These are phyloP conservation scores for Yueomyces sinensis DNA, from an alignment of 805 yeast species.

Conservation along the genomic window DNA sequence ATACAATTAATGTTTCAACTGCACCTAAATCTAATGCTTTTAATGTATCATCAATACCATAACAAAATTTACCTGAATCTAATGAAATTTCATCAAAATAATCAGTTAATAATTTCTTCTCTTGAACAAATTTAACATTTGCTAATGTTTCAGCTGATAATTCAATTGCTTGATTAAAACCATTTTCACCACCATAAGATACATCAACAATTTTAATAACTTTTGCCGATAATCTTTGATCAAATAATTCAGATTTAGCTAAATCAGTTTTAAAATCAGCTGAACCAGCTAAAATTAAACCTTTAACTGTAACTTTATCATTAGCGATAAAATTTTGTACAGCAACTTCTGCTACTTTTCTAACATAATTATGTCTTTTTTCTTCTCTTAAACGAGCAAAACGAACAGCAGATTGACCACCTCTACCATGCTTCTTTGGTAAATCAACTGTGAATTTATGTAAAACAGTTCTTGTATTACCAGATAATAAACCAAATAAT, in stretches of 20 bases:
- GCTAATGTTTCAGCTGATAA: conserved; percentile 93
- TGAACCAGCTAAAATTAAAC: conserved; percentile 94
- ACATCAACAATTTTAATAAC: conserved; percentile 89
- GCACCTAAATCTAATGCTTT: conserved; percentile 97
- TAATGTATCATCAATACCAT: conserved; percentile 91
- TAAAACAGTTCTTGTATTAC: conserved; percentile 91
- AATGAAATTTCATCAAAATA: conserved; percentile 97
- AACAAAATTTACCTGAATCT: conserved; percentile 95
- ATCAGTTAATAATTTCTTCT: conserved; percentile 81
- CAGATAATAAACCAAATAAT: conserved; percentile 85
- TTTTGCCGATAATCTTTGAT: conserved; percentile 74
- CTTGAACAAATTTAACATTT: conserved; percentile 95
- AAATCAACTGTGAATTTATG: conserved; percentile 95
- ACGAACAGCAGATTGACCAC: conserved; percentile 99
- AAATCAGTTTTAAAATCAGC: conserved; percentile 97
- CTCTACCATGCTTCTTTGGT: conserved; percentile 99
- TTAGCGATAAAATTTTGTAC: conserved; percentile 92
- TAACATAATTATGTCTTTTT: conserved; percentile 95
- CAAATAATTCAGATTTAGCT: conserved; percentile 86
- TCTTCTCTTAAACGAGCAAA: conserved; percentile 98
- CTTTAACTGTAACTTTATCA: conserved; percentile 90
- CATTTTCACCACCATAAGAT: conserved; percentile 98
- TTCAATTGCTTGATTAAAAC: conserved; percentile 98
- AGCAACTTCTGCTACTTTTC: conserved; percentile 97
- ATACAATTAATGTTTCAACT: conserved; percentile 82